Base-by-base conservation (phyloP, 225 moss, liverwort and hornwort species). In the Anthoceros angustus region DNA sequence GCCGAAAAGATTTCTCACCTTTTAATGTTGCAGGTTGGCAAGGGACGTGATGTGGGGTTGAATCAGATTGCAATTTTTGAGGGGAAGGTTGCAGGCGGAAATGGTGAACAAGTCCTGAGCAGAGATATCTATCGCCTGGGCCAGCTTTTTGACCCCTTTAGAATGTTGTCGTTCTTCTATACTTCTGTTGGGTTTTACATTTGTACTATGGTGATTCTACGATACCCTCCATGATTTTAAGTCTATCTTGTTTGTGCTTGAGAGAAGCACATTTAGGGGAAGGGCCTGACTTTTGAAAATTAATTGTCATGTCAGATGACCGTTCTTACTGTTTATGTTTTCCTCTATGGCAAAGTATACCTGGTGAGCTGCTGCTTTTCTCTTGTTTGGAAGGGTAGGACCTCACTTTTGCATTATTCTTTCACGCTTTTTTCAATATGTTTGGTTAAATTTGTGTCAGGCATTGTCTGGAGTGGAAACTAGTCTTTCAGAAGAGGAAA, bases 51-150 rank as follows among this genome's bases (percentile, higher is more conserved):
- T 80, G 98, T 98, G 18, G 92, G 98, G 67, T 83, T 98, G 65
- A 98, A 98, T 63, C 98, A 98, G 71, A 98, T 98, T 81, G 92
- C 98, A 0, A 60, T 86, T 23, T 98, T 98, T 77, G 98, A 98
- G 73, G 98, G 74, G 62, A 98, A 98, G 79, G 98, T 98, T 67
- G 88, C 98, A 10, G 85, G 92, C 83, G 98, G 98, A 41, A 98
- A 98, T 71, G 98, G 98, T 16, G 98, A 98, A 65, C 98, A 98
- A 72, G 81, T 89, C 42, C 72, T 98, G 63, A 98, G 98, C 78
- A 85, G 98, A 70, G 98, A 98, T 76, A 72, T 98, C 39, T 98
- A 89, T 71, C 84, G 98, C 73, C 86, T 98, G 69, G 98, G 98
- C 64, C 92, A 98, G 76, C 92, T 98, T 25, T 86, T 98, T 72